phyloP scores from a whole-genome alignment of 768 basidiomycete genomes.

The Suillus subaureus region DNA sequence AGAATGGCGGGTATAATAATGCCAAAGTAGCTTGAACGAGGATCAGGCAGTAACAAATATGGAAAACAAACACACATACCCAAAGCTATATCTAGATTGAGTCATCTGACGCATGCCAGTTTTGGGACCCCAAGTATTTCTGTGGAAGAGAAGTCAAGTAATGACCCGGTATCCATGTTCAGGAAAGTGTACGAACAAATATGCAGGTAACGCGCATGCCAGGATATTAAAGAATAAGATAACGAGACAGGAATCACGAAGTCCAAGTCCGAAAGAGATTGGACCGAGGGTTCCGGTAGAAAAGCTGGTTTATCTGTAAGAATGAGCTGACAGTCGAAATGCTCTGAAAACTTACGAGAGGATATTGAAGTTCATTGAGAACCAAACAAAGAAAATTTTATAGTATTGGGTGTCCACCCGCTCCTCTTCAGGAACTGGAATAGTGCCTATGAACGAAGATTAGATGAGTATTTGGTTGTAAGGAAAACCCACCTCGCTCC shows the following conservation, averaged over 20 bases:
- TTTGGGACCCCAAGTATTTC: constrained; percentile 76
- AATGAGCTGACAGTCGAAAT: neutral
- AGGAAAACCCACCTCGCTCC: constrained; percentile 25
- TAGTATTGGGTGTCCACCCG: constrained; percentile 60
- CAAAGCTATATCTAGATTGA: constrained; percentile 62
- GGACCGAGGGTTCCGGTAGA: constrained; percentile 73
- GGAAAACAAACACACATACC: constrained; percentile 43
- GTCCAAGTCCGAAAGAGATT: constrained; percentile 56
- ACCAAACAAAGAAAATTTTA: constrained; percentile 74
- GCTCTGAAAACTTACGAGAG: constrained; percentile 42
- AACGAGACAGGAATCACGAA: constrained; percentile 63
- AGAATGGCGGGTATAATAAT: constrained; percentile 52
- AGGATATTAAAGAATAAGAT: constrained; percentile 72
- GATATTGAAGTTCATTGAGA: constrained; percentile 70
- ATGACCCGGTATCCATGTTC: neutral
- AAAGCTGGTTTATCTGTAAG: constrained; percentile 43
- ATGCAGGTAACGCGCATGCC: constrained; percentile 58
- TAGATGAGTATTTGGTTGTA: neutral
- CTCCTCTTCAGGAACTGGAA: constrained; percentile 51
- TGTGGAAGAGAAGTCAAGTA: constrained; percentile 19
- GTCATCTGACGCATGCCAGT: constrained; percentile 85
- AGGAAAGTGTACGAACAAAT: constrained; percentile 42
- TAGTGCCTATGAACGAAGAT: constrained; percentile 40
- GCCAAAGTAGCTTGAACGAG: constrained; percentile 49
- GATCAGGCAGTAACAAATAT: neutral